phyloP scores from a whole-genome alignment of 2,329 filamentous ascomycete species.

The Pestalotiopsis fici region DNA sequence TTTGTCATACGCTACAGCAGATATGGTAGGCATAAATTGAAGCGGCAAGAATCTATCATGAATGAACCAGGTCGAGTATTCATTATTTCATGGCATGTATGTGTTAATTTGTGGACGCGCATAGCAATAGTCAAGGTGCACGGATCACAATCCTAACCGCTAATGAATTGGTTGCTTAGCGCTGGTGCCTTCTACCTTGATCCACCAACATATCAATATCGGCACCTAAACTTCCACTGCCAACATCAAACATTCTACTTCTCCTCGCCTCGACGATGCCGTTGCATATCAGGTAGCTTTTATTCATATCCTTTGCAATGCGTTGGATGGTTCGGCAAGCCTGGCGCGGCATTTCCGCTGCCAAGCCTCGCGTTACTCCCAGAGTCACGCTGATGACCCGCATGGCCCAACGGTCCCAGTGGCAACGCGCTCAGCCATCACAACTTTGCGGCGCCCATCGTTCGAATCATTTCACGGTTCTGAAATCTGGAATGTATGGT shows the following conservation, averaged over 20 bases:
- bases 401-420: not conserved
- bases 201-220: not conserved
- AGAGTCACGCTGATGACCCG: not conserved
- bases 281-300: not conserved
- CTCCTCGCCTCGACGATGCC: not conserved
- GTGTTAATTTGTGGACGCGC: not conserved
- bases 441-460: not conserved
- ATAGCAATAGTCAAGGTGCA: not conserved
- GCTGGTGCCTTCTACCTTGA: not conserved
- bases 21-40: no score
- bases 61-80: not conserved
- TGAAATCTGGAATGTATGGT: conserved; percentile 16
- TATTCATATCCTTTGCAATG: not conserved
- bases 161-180: not conserved
- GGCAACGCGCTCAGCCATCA: not conserved
- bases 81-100: not conserved
- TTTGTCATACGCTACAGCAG: no score
- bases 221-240: not conserved
- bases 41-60: not conserved
- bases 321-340: not conserved
- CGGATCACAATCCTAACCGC: not conserved
- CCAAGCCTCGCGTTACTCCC: not conserved
- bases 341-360: not conserved
- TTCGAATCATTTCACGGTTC: not conserved
- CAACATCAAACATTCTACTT: not conserved